These are phyloP conservation scores for Tricholoma bakamatsutake DNA, from an alignment of 768 basidiomycete genomes.

Conservation along the genomic window DNA sequence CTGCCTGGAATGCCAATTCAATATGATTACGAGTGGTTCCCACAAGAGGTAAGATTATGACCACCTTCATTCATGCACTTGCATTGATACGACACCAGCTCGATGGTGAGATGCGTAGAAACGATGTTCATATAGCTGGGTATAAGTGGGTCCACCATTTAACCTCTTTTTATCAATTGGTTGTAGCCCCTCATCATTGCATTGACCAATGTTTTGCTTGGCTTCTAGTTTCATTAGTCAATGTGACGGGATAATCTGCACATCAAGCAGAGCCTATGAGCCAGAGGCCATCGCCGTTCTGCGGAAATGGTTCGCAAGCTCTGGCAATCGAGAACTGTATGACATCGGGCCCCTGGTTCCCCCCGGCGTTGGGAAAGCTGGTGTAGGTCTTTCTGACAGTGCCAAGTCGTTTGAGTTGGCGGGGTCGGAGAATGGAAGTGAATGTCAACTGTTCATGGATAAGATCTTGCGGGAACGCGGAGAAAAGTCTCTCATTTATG, in stretches of 20 bases:
- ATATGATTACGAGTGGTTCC: background rate
- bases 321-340: conserved; percentile 10
- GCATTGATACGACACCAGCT: background rate
- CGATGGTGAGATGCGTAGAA: background rate
- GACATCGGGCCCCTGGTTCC: conserved; percentile 17
- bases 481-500: conserved; percentile 14
- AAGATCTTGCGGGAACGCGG: conserved; percentile 6
- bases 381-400: background rate
- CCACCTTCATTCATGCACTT: background rate
- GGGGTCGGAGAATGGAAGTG: background rate
- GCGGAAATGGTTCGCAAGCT: conserved; percentile 8
- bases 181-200: background rate
- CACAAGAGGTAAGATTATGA: background rate
- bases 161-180: too few relatives aligned
- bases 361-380: background rate
- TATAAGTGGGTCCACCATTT: background rate
- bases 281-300: conserved; percentile 9
- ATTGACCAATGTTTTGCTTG: background rate
- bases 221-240: background rate
- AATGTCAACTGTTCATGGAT: conserved; percentile 9
- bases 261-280: conserved; percentile 11
- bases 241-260: background rate
- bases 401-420: conserved; percentile 2
- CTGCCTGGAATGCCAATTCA: background rate
- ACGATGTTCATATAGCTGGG: background rate